Evolutionary conservation across 495 filamentous ascomycete species (phyloP), one percentile per base, ranked within the genome.

Genomic region (Bombardia bombarda): DNA sequence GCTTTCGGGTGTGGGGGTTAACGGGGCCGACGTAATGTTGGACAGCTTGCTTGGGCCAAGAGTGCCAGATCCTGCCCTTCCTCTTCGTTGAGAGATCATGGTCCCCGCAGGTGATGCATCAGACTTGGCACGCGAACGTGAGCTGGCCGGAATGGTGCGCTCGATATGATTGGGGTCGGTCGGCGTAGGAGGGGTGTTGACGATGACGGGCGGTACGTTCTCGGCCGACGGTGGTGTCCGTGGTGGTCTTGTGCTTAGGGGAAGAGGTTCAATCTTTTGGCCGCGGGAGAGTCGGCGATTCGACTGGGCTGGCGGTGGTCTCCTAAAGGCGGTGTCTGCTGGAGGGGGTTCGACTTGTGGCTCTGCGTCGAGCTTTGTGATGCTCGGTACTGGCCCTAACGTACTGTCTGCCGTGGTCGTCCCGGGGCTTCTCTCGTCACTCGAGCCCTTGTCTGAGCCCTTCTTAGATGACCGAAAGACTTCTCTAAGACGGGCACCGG

Each of bases 11-110:
- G 80, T 86, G 13, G 92, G 88, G 23, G 85, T 84, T 33, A 93
- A 61, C 7, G 80, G 78, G 21, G 83, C 76, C 6, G 83, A 69
- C 23, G 87, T 77, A 32, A 83, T 82, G 47, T 83, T 88, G 8
- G 90, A 94, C 20, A 97, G 69, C 60, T 90, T 96, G 67, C 88
- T 95, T 8, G 89, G 88, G n/a, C 75, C 79, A 39, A 78, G 69
- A 49, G 77, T 75, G 44, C 69, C 66, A 34, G 84, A 83, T 44
- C 81, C 76, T 77, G 86, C 67, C 49, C 70, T 58, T 19, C 51
- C 51, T 50, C 71, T 58, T 55, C 66, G 53, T 34, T 74, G 70
- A 24, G 84, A 79, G 62, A 86, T 89, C 82, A 85, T 87, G 56
- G 80, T 86, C 45, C 82, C 82, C 43, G 62, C 52, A 21, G 63